phyloP scores from a whole-genome alignment of 331 rosid genomes.

The Telfairia occidentalis region DNA sequence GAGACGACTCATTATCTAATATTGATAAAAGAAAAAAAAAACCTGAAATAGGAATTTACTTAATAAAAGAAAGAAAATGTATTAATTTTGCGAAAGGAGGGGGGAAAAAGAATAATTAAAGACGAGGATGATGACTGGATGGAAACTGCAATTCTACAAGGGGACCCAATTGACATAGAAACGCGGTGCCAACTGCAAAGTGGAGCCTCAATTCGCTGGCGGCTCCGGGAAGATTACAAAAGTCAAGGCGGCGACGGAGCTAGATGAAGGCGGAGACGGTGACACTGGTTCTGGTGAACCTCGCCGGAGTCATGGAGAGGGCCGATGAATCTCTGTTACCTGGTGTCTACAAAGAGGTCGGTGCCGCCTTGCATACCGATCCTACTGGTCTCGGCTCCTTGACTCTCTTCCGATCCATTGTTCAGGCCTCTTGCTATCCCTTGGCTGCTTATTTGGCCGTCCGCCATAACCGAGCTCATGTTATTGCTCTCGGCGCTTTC shows the following conservation, averaged over 20 bases:
- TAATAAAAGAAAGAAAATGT: neutral
- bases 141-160: neutral
- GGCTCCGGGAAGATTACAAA: neutral
- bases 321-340: constrained; percentile 81
- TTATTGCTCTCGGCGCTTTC: constrained; percentile 75
- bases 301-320: constrained; percentile 84
- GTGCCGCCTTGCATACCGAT: constrained; percentile 75
- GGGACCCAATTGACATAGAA: neutral
- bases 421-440: constrained; percentile 66
- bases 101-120: neutral
- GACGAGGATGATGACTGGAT: neutral
- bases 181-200: neutral
- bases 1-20: too few relatives aligned
- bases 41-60: neutral
- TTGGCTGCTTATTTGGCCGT: constrained; percentile 61
- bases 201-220: neutral
- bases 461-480: constrained; percentile 78
- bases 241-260: neutral
- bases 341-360: constrained; percentile 76
- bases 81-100: neutral
- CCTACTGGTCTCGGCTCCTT: constrained; percentile 78
- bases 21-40: too few relatives aligned
- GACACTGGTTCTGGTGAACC: constrained; percentile 68
- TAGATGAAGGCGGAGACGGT: constrained; percentile 47
- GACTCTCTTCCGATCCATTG: constrained; percentile 71